These are phyloP conservation scores for Linderniella brevidens DNA, from an alignment of 257 asterid species.

Conservation along the genomic window DNA sequence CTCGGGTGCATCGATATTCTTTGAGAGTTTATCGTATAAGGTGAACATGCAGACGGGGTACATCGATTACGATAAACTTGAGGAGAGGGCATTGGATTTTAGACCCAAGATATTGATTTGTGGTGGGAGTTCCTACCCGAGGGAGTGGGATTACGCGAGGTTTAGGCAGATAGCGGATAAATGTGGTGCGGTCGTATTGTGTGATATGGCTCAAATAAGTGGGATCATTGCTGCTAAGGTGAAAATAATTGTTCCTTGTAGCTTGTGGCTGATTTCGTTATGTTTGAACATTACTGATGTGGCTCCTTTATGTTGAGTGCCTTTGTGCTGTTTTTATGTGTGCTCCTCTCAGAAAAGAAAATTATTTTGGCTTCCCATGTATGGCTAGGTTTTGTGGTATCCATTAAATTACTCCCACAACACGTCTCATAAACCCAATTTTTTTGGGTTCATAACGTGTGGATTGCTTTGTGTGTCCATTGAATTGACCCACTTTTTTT, in stretches of 20 bases:
- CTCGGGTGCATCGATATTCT: conserved; percentile 90
- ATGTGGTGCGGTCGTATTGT: conserved; percentile 88
- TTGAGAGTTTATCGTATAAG: conserved; percentile 83
- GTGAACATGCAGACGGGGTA: conserved; percentile 84
- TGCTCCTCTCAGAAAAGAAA: too few species aligned
- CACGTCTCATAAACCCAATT: too few species aligned
- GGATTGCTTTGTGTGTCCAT: not conserved
- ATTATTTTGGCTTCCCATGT: too few species aligned
- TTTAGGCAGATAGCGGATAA: conserved; percentile 85
- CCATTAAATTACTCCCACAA: too few species aligned
- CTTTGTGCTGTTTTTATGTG: too few species aligned
- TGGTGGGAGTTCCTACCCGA: conserved; percentile 91
- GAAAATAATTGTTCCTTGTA: conserved; percentile 5
- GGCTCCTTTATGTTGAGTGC: not conserved
- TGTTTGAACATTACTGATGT: too few species aligned
- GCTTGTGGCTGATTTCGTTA: too few species aligned
- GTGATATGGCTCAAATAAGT: conserved; percentile 99
- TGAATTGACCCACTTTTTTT: not conserved
- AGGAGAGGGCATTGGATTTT: conserved; percentile 91
- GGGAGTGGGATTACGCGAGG: conserved; percentile 93
- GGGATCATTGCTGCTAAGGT: conserved; percentile 99
- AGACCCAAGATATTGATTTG: conserved; percentile 94
- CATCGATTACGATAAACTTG: conserved; percentile 85
- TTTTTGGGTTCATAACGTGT: conserved; percentile 1
- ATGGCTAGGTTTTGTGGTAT: too few species aligned